These are phyloP conservation scores for Spencermartinsiella europaea DNA, from an alignment of 805 yeast genomes.

Conservation along the genomic window DNA sequence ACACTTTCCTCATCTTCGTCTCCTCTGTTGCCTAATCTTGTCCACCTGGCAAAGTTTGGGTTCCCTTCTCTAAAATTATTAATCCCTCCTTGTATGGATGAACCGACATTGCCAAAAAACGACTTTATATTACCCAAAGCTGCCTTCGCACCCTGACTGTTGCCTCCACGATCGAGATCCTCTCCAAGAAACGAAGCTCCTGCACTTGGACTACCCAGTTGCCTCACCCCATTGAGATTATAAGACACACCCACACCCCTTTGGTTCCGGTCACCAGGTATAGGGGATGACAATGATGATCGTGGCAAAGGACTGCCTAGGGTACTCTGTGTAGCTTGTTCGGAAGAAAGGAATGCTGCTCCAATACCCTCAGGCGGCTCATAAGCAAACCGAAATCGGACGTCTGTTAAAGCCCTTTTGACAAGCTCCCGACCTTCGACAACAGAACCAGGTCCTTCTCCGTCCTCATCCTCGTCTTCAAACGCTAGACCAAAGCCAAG, in stretches of 20 bases:
- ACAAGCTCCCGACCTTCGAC: constrained; percentile 34
- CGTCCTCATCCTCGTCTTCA: constrained; percentile 33
- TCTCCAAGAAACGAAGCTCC: neutral
- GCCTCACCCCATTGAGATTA: neutral
- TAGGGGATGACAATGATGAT: too few species aligned
- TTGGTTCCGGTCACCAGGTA: neutral
- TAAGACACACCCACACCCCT: neutral
- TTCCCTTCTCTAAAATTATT: constrained; percentile 9
- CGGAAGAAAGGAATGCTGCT: neutral
- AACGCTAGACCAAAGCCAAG: constrained; percentile 36
- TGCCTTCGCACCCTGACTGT: constrained; percentile 2
- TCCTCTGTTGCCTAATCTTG: constrained; percentile 5
- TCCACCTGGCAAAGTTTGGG: constrained; percentile 8
- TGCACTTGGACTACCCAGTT: neutral
- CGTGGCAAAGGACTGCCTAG: neutral
- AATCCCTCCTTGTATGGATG: constrained; percentile 16
- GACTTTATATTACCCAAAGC: constrained; percentile 14
- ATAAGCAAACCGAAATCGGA: constrained; percentile 21
- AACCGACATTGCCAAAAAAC: constrained; percentile 19
- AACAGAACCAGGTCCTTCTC: constrained; percentile 21
- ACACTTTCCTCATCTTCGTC: constrained; percentile 8
- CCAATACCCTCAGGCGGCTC: constrained; percentile 2
- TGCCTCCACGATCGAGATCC: neutral
- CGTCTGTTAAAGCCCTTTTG: constrained; percentile 27
- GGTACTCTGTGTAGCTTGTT: neutral